Evolutionary conservation across 2,329 filamentous ascomycete genomes (phyloP), one percentile per base, ranked within the genome.

Genomic region (Nigrograna mackinnonii): DNA sequence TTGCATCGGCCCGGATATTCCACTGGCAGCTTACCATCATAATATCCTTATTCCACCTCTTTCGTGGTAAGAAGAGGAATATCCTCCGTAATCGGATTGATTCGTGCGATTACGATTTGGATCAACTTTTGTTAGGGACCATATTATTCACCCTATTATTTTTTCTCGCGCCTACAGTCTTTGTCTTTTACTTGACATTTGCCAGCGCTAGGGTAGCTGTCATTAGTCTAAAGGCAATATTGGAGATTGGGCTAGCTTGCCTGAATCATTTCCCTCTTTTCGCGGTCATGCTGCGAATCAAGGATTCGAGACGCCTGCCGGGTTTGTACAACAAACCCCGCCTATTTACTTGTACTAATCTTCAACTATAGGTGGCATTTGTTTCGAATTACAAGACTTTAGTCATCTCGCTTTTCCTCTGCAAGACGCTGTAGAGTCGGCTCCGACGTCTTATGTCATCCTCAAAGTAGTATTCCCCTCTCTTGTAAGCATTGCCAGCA

Each of bases 11-110:
- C 3, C 86, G 94, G 38, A 97, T 99, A 60, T 99, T 92, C 70
- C 91, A 97, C 71, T 99, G 94, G 94, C 94, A 99, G 70, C 84
- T 99, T 47, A 95, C 88, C 3, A 97, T 99, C 49, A 86, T 99
- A 52, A 86, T 92, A 52, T 97, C 92, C 9, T 83, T 99, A n/a
- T 99, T 99, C 69, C 95, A 99, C 66, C 84, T 99, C 7, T 99
- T 99, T 66, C 89, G 92, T 22, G 95, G 94, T 44, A 97, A 96
- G 75, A 99, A 99, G 69, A 87, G 95, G 64, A 99, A 99, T 56
- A 87, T 99, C 13, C 81, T 99, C 17, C 87, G 95, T 48, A 96
- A 96, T 63, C 91, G 94, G 71, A 97, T 99, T 60, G 94, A 99
- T 67, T 96, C 91, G 35, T 99, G 94, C 76, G 94, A 97, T 72